A percentile compares a stretch with the other conserved stretches of the same genome.
Conservation (phyloP, 495 filamentous ascomycete species). For the Neurospora tetraspora region DNA sequence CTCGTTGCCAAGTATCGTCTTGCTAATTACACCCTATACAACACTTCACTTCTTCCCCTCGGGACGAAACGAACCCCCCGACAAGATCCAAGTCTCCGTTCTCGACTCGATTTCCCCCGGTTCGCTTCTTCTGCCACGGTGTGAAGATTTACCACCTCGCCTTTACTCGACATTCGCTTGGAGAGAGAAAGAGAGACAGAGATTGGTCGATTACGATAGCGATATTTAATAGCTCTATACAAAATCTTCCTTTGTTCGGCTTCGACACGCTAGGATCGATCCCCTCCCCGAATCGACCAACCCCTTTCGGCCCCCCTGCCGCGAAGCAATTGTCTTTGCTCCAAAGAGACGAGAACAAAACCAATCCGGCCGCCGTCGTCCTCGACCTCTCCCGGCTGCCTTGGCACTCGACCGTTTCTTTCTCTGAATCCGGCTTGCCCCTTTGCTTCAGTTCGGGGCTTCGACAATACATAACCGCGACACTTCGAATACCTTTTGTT, state of each 20-base stretch:
- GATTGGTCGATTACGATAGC: constrained; percentile 12
- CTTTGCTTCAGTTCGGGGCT: neutral
- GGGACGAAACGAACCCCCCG: constrained; percentile 1
- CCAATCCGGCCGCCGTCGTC: neutral
- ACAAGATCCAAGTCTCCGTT: neutral
- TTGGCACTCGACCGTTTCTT: constrained; percentile 18
- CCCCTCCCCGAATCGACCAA: constrained; percentile 3
- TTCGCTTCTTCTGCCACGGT: neutral
- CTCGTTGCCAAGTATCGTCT: constrained; percentile 1
- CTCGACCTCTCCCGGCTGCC: constrained; percentile 1
- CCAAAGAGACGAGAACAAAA: constrained; percentile 1
- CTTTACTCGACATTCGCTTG: constrained; percentile 20
- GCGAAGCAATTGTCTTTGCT: constrained; percentile 13
- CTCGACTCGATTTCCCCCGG: neutral
- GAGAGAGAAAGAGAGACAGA: constrained; percentile 3
- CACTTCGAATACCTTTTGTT: neutral
- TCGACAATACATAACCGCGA: neutral
- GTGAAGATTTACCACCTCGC: constrained; percentile 1
- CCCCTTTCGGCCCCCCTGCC: constrained; percentile 9
- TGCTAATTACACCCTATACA: neutral
- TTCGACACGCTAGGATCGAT: neutral
- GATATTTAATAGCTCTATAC: constrained; percentile 17
- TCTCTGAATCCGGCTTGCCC: constrained; percentile 11
- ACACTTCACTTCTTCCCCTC: neutral
- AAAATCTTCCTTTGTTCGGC: constrained; percentile 14